Percentiles rank a stretch among this genome's conserved stretches.
These are phyloP conservation scores for Hylodesmum podocarpum DNA, from an alignment of 306 rosid genomes.

Conservation along the genomic window DNA sequence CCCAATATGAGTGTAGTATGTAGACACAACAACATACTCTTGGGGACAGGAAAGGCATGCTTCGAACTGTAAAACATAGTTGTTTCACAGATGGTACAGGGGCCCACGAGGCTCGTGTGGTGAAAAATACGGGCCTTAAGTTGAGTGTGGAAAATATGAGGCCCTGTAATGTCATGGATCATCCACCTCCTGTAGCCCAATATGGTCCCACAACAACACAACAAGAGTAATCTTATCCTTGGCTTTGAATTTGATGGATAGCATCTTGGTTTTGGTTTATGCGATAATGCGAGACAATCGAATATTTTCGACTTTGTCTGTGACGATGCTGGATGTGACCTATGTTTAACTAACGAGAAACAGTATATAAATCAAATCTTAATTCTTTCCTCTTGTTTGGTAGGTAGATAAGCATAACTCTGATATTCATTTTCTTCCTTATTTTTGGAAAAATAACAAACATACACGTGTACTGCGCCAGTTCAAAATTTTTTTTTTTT, in stretches of 20 bases:
- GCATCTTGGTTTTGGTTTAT: constrained; percentile 34
- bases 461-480: neutral
- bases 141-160: constrained; percentile 14
- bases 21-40: constrained; percentile 43
- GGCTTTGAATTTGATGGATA: constrained; percentile 31
- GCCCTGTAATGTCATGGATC: constrained; percentile 25
- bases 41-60: constrained; percentile 26
- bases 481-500: neutral
- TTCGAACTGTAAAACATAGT: neutral
- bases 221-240: neutral
- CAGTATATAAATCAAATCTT: constrained; percentile 33
- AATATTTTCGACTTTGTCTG: constrained; percentile 21
- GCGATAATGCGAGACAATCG: constrained; percentile 33
- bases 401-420: neutral
- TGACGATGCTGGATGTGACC: constrained; percentile 33
- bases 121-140: constrained; percentile 29
- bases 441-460: neutral
- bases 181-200: constrained; percentile 29
- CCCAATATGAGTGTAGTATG: constrained; percentile 27
- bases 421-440: constrained; percentile 7
- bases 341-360: constrained; percentile 38
- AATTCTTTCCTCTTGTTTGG: constrained; percentile 22
- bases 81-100: neutral
- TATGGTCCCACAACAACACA: constrained; percentile 37
- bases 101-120: constrained; percentile 22